These are phyloP conservation scores for Colletotrichum sp. DNA, from an alignment of 2,329 filamentous ascomycete genomes.

Conservation along the genomic window DNA sequence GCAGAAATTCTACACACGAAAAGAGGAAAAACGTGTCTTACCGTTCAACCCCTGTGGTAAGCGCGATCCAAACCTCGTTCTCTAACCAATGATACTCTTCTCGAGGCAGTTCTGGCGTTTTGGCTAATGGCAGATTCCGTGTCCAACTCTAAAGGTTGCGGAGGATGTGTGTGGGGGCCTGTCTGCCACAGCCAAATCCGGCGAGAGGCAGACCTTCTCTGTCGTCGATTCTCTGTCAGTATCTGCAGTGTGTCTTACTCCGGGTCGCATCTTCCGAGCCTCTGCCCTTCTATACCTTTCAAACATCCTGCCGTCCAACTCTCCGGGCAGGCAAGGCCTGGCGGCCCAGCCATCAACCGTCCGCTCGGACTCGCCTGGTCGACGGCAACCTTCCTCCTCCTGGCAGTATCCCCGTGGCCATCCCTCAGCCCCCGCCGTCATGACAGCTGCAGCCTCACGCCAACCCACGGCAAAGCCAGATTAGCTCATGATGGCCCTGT, in stretches of 20 bases:
- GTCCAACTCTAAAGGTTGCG: neutral
- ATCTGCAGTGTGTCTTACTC: neutral
- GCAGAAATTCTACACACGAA: slow-evolving; percentile 3
- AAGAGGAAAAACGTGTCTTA: neutral
- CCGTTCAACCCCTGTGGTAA: neutral
- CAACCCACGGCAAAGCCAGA: neutral
- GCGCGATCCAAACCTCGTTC: neutral
- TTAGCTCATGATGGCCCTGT: neutral
- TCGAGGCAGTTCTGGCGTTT: neutral
- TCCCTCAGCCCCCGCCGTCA: slow-evolving; percentile 12
- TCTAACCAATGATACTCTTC: neutral
- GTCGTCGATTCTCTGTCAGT: slow-evolving; percentile 1
- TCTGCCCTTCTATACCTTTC: neutral
- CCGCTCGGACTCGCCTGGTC: neutral
- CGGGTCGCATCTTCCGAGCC: neutral
- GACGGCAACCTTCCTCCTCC: neutral
- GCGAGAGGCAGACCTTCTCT: neutral
- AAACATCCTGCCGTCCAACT: neutral
- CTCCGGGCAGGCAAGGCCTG: slow-evolving; percentile 4
- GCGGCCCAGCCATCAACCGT: neutral
- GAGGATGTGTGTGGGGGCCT: neutral
- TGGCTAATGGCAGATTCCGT: neutral
- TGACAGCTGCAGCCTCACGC: slow-evolving; percentile 2
- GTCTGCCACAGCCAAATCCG: neutral
- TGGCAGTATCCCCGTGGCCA: neutral